Evolutionary conservation across 345 rosid genomes (phyloP).

Genomic region (Sapria himalayana): DNA sequence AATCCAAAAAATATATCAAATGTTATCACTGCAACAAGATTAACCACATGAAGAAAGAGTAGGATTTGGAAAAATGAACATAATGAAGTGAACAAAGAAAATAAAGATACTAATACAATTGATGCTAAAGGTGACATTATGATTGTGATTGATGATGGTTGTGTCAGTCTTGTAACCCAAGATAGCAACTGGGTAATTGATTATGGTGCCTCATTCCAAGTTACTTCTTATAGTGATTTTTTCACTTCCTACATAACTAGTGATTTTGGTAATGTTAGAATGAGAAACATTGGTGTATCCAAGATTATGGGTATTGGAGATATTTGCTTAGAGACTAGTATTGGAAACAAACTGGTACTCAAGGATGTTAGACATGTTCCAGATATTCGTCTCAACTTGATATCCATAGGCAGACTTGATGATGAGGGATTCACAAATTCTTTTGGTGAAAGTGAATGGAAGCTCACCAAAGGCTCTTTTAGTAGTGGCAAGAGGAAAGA

Average conservation of each 20-base stretch:
- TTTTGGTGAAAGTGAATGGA: slow-evolving; percentile 6
- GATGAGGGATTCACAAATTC: not conserved
- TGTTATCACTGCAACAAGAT: not conserved
- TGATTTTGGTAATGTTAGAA: not conserved
- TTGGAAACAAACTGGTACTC: too few relatives aligned
- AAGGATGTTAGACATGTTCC: too few relatives aligned
- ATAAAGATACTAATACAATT: not conserved
- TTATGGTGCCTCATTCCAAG: slow-evolving; percentile 1
- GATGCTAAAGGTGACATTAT: not conserved
- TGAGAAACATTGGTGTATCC: not conserved
- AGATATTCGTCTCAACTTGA: too few relatives aligned
- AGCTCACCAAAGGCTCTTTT: slow-evolving; percentile 3
- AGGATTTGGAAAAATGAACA: not conserved
- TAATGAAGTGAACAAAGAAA: not conserved
- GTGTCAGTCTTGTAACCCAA: not conserved
- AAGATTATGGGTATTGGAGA: not conserved
- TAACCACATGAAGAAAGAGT: not conserved
- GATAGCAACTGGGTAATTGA: not conserved
- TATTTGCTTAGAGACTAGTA: not conserved
- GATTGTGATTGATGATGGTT: too few relatives aligned
- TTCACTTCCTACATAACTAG: not conserved
- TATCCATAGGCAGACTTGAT: not conserved
- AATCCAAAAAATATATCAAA: not conserved
- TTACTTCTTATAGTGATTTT: not conserved
- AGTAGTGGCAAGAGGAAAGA: not conserved